phyloP scores from a whole-genome alignment of 2,329 filamentous ascomycete species.

The Magnaporthales sp. region DNA sequence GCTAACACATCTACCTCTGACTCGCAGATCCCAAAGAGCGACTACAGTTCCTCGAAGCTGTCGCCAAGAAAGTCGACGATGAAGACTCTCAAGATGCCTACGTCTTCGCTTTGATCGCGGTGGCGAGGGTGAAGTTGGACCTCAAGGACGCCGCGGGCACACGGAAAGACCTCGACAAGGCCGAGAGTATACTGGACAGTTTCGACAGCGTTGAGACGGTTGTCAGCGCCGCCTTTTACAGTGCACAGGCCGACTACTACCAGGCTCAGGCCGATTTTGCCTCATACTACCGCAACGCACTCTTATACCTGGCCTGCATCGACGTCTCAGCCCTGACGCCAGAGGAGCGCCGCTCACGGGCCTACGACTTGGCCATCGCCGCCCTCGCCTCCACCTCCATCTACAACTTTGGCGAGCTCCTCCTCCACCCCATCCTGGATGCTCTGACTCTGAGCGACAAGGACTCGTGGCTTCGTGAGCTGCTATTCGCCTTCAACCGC shows the following conservation, averaged over 20 bases:
- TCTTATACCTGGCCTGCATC: slow-evolving; percentile 95
- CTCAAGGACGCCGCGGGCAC: slow-evolving; percentile 74
- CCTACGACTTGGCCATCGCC: slow-evolving; percentile 87
- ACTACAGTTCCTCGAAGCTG: slow-evolving; percentile 72
- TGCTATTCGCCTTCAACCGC: slow-evolving; percentile 97
- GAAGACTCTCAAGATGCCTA: slow-evolving; percentile 90
- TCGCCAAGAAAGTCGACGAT: slow-evolving; percentile 84
- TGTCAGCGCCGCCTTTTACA: slow-evolving; percentile 94
- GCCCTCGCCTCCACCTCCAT: slow-evolving; percentile 90
- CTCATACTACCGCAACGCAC: slow-evolving; percentile 93
- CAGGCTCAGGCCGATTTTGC: slow-evolving; percentile 90
- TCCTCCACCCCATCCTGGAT: slow-evolving; percentile 92
- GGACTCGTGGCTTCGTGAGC: slow-evolving; percentile 81
- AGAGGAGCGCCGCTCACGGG: slow-evolving; percentile 70
- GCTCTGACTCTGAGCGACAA: slow-evolving; percentile 53
- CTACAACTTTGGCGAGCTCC: slow-evolving; percentile 99
- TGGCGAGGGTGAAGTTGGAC: slow-evolving; percentile 78
- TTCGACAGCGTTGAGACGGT: slow-evolving; percentile 95
- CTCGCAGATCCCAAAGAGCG: slow-evolving; percentile 72
- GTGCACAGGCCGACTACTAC: slow-evolving; percentile 90
- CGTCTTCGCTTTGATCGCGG: slow-evolving; percentile 86
- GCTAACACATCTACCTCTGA: slow-evolving; percentile 1
- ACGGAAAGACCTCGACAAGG: slow-evolving; percentile 76
- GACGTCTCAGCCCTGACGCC: slow-evolving; percentile 67
- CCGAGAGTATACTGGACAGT: slow-evolving; percentile 77